Evolutionary conservation across 768 basidiomycete species (phyloP).

Genomic region (Coprinellus aureogranulatus): DNA sequence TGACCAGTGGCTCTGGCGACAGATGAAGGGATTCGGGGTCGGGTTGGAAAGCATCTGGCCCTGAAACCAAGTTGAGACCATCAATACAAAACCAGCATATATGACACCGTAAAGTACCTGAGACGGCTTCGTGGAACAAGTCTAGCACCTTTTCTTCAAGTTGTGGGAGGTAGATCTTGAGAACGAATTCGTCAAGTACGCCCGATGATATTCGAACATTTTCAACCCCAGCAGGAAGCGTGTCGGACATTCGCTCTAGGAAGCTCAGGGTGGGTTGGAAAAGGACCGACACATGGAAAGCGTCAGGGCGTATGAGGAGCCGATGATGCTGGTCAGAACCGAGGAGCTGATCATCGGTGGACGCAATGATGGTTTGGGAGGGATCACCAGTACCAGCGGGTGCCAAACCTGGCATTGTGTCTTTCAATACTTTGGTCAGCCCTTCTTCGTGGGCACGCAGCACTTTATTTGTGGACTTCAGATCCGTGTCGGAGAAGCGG

Average conservation of each 20-base stretch:
- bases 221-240: slow-evolving; percentile 73
- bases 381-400: slow-evolving; percentile 62
- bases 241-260: slow-evolving; percentile 65
- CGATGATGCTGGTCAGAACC: slow-evolving; percentile 79
- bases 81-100: not conserved
- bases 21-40: slow-evolving; percentile 67
- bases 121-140: slow-evolving; percentile 83
- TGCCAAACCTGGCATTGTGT: slow-evolving; percentile 93
- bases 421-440: slow-evolving; percentile 76
- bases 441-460: slow-evolving; percentile 82
- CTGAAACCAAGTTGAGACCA: slow-evolving; percentile 31
- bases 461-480: slow-evolving; percentile 62
- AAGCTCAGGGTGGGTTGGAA: slow-evolving; percentile 92
- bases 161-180: slow-evolving; percentile 90
- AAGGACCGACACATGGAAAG: slow-evolving; percentile 91
- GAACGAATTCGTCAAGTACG: slow-evolving; percentile 88
- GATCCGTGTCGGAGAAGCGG: slow-evolving; percentile 88
- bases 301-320: slow-evolving; percentile 82
- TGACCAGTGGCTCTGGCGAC: slow-evolving; percentile 73
- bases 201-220: slow-evolving; percentile 62
- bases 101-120: slow-evolving; percentile 41
- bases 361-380: slow-evolving; percentile 59
- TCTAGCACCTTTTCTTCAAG: slow-evolving; percentile 89
- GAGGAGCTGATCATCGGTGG: slow-evolving; percentile 68
- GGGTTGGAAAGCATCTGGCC: slow-evolving; percentile 83